Percentiles rank a stretch among this genome's conserved stretches.
Evolutionary conservation across 2,329 filamentous ascomycete species (phyloP).

Genomic region (Penicillium sclerotigenum): DNA sequence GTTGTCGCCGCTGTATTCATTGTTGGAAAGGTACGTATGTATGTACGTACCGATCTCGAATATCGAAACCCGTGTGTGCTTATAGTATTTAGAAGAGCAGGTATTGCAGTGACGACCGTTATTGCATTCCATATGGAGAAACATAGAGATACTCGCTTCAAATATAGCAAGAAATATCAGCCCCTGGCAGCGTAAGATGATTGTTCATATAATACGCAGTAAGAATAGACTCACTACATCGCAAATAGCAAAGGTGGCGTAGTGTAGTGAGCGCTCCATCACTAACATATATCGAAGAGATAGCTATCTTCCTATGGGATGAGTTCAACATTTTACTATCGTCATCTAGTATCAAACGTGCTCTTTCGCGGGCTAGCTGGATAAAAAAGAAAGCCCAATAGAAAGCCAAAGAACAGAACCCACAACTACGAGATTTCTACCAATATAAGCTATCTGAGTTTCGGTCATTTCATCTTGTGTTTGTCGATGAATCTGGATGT

Average conservation of each 20-base stretch:
- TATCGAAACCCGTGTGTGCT: background rate
- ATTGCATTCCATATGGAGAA: no score
- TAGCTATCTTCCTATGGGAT: no score
- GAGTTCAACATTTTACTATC: no score
- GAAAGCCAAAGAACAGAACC: background rate
- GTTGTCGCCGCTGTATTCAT: conserved; percentile 10
- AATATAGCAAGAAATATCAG: background rate
- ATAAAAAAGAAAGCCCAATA: background rate
- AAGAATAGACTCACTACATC: no score
- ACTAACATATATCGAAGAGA: no score
- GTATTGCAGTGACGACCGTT: no score
- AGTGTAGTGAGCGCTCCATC: no score
- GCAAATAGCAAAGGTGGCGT: no score
- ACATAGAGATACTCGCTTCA: no score
- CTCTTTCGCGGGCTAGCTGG: no score
- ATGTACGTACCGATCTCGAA: background rate
- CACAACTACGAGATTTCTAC: background rate
- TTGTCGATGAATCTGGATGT: background rate
- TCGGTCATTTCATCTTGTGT: background rate
- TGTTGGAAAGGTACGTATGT: conserved; percentile 3
- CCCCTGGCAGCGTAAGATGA: background rate
- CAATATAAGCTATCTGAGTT: background rate
- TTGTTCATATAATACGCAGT: no score
- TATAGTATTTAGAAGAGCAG: background rate
- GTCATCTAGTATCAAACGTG: no score